phyloP scores from a whole-genome alignment of 225 moss, liverwort and hornwort species.

The Neckera pumila region DNA sequence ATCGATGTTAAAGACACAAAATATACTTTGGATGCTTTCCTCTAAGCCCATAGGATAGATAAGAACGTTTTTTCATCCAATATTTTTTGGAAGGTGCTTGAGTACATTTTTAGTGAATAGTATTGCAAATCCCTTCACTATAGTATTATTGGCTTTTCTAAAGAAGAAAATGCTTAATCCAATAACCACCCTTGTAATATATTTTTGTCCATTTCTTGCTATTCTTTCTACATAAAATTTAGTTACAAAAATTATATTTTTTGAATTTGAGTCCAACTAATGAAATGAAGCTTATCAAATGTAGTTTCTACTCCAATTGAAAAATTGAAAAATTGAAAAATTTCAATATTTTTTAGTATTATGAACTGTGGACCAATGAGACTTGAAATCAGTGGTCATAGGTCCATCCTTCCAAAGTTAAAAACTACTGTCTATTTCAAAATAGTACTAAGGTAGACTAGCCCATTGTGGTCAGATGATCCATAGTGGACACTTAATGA shows the following conservation, averaged over 20 bases:
- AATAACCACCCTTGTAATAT: neutral
- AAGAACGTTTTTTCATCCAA: neutral
- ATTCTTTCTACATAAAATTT: neutral
- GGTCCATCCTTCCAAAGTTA: neutral
- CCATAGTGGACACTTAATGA: too few relatives aligned
- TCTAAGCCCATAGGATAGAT: fast-evolving
- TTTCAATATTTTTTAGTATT: neutral
- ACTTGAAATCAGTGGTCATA: neutral
- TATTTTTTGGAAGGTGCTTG: neutral
- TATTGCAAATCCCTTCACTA: neutral
- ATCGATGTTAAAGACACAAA: fast-evolving
- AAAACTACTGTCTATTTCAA: too few relatives aligned
- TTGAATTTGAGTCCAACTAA: neutral
- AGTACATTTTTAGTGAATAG: fast-evolving
- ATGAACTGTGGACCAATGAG: neutral
- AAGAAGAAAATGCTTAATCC: neutral
- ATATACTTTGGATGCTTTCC: neutral
- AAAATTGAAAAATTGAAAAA: fast-evolving
- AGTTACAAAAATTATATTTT: neutral
- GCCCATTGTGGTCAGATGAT: too few relatives aligned
- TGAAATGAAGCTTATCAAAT: neutral
- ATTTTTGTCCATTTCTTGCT: neutral
- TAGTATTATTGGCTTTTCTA: neutral
- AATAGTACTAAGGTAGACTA: too few relatives aligned
- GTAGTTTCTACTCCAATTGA: neutral